These are phyloP conservation scores for Eutreptiella sp. DNA, from an alignment of 208 protist genomes.

Conservation along the genomic window DNA sequence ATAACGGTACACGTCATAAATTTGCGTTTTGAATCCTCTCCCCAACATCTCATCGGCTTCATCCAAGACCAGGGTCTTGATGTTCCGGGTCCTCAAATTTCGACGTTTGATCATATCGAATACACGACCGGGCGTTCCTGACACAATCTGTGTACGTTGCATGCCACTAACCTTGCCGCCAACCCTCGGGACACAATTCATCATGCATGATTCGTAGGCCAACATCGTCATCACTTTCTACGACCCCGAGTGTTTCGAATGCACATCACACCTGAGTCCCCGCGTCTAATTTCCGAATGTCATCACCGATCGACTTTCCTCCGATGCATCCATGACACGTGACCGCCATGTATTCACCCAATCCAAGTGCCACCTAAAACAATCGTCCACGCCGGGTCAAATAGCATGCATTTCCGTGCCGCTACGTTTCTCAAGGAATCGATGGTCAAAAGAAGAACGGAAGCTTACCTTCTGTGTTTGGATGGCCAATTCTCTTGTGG, in stretches of 20 bases:
- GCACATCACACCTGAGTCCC: no score
- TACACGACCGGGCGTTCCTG: conserved; percentile 96
- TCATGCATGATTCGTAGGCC: not conserved
- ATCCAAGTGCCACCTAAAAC: conserved; percentile 37
- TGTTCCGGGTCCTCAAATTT: conserved; percentile 59
- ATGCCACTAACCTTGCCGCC: conserved; percentile 15
- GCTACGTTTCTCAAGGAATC: no score
- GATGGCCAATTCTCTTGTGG: conserved; percentile 93
- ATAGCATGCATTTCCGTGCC: no score
- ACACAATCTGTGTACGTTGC: conserved; percentile 92
- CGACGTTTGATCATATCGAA: conserved; percentile 92
- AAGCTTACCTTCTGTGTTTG: conserved; percentile 92
- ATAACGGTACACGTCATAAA: conserved; percentile 95
- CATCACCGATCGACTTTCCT: conserved; percentile 85
- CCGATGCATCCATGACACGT: conserved; percentile 76
- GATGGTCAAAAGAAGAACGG: no score
- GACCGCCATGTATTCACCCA: conserved; percentile 86
- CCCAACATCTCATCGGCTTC: conserved; percentile 99
- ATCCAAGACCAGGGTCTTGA: conserved; percentile 93
- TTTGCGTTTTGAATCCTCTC: conserved; percentile 97
- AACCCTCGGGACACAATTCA: not conserved
- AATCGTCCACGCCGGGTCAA: no score
- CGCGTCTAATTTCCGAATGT: conserved; percentile 74
- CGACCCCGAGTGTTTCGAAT: not conserved
- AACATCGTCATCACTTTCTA: conserved; percentile 25